Conservation (phyloP, 169 alveolate species). For the Plasmodium chabaudi region DNA sequence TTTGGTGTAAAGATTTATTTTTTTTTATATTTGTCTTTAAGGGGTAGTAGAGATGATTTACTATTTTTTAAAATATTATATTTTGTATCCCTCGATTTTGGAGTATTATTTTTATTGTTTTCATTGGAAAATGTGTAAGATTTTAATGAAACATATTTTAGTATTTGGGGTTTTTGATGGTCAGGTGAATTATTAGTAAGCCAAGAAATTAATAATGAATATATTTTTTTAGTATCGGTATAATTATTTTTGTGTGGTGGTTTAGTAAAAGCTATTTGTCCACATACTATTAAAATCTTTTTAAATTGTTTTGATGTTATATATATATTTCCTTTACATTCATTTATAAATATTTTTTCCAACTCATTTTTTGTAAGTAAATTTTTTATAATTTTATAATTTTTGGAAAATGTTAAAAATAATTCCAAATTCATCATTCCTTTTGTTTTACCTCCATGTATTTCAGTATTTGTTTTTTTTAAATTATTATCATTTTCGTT, state of each 20-base stretch:
- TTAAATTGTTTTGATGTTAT: constrained; percentile 40
- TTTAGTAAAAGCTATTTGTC: constrained; percentile 63
- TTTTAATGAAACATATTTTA: constrained; percentile 1
- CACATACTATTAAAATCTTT: constrained; percentile 56
- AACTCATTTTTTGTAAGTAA: constrained; percentile 52
- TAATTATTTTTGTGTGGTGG: constrained; percentile 66
- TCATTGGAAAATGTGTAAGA: background rate
- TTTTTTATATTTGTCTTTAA: no score
- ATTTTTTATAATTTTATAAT: constrained; percentile 57
- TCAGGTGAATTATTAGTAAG: constrained; percentile 54
- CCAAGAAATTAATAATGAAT: constrained; percentile 21
- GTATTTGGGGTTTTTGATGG: constrained; percentile 18
- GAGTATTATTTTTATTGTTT: background rate
- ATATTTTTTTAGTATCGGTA: constrained; percentile 59
- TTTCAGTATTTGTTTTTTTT: no score
- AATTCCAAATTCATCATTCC: constrained; percentile 64
- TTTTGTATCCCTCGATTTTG: constrained; percentile 11
- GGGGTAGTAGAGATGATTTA: constrained; percentile 4
- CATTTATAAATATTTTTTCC: constrained; percentile 66
- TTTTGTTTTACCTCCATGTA: constrained; percentile 2
- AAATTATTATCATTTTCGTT: background rate
- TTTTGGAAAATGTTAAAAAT: constrained; percentile 43
- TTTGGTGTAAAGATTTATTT: no score
- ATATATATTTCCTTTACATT: constrained; percentile 56
- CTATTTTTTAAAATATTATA: constrained; percentile 14